Evolutionary conservation across 345 rosid species (phyloP).

Genomic region (Melaleuca alternifolia): DNA sequence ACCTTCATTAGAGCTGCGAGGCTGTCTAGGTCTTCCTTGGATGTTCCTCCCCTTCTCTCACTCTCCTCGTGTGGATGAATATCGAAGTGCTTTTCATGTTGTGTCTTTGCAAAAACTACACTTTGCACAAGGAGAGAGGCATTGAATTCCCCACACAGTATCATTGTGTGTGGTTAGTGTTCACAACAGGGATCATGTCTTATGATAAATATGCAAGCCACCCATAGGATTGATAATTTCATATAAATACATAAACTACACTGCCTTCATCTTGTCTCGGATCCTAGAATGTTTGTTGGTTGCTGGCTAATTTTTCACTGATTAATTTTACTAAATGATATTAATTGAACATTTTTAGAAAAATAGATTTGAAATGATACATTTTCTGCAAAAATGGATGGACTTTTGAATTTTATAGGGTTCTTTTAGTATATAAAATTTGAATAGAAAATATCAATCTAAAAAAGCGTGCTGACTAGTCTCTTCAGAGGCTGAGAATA

Average conservation of each 20-base stretch:
- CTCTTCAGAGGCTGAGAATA: not conserved
- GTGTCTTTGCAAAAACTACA: not conserved
- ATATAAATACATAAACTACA: not conserved
- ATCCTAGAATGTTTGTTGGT: not conserved
- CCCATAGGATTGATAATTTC: not conserved
- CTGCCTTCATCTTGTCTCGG: not conserved
- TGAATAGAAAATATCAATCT: not conserved
- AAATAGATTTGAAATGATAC: not conserved
- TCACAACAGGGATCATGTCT: not conserved
- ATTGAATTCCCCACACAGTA: not conserved
- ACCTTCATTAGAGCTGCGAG: not conserved
- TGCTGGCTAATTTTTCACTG: not conserved
- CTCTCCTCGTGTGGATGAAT: not conserved
- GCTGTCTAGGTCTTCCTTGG: not conserved
- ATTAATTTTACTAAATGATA: not conserved
- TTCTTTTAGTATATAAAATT: too few species aligned
- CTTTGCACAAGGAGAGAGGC: not conserved
- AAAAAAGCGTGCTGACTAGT: not conserved
- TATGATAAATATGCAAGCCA: not conserved
- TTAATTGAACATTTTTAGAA: not conserved
- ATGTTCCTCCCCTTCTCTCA: not conserved
- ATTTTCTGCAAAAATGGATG: not conserved
- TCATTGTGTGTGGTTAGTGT: not conserved
- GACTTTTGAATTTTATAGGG: not conserved
- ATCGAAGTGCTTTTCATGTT: not conserved